Evolutionary conservation across 176 grass and related monocot species (phyloP).

Genomic region (Hyparrhenia diplandra): DNA sequence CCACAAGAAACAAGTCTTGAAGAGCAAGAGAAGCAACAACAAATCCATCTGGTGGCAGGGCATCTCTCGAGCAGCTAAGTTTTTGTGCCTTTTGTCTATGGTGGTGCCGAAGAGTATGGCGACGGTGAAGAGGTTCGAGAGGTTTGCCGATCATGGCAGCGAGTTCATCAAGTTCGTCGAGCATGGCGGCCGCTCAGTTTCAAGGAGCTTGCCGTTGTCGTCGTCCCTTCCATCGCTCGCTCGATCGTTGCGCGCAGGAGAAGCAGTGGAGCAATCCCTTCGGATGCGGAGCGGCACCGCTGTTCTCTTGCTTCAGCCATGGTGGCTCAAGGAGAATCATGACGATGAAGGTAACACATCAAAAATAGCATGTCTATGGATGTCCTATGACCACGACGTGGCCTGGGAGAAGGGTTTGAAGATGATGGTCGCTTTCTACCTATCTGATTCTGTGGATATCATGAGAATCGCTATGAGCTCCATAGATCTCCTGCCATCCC

Average conservation of each 20-base stretch:
- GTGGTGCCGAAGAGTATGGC: background rate
- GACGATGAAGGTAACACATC: background rate
- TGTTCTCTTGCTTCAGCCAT: background rate
- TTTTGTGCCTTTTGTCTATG: background rate
- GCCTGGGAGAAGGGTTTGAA: background rate
- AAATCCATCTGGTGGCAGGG: background rate
- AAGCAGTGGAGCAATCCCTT: background rate
- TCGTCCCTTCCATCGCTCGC: background rate
- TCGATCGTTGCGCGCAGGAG: background rate
- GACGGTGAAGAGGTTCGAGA: conserved; percentile 6
- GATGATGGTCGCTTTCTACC: background rate
- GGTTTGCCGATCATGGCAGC: background rate
- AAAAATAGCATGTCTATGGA: background rate
- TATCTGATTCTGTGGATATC: too few species aligned
- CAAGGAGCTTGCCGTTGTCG: background rate
- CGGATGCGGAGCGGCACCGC: background rate
- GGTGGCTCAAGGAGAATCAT: background rate
- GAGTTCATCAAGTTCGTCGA: conserved; percentile 10
- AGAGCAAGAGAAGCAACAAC: background rate
- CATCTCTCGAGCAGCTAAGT: conserved; percentile 2
- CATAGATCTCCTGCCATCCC: too few species aligned
- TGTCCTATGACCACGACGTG: conserved; percentile 11
- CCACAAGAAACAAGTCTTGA: background rate
- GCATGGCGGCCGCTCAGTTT: background rate
- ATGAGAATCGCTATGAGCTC: too few species aligned